Evolutionary conservation across 345 rosid species (phyloP), one percentile per base, ranked within the genome.

Genomic region (Salix caprea): DNA sequence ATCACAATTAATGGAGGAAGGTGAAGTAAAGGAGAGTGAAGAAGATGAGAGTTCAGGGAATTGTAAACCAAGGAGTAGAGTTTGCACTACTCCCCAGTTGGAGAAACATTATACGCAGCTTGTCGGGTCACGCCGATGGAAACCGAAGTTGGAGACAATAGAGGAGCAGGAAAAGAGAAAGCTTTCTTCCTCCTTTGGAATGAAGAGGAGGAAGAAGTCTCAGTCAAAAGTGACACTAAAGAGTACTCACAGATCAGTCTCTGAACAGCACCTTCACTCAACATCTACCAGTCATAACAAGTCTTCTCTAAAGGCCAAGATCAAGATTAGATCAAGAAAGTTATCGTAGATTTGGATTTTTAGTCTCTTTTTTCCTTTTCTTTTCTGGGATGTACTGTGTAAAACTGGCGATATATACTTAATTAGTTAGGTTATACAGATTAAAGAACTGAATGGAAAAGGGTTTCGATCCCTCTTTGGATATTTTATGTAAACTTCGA

Each of bases 71-170:
- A 71, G 42, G 16, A 81, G 83, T 5, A 84, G 79, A 73, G 82
- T 94, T 5, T 92, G 97, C 80, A 90, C 86, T 23, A 94, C 94
- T 30, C 87, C 91, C 36, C 86, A 87, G 83, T 76, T 94, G 73
- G 87, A 89, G 85, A 90, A 84, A 65, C 93, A 92, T 24, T 94
- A 92, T 77, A 61, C 79, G 16, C 86, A 75, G 82, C 83, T 92
- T 5, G 96, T 85, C 26, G 87, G 85, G 68, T 78, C 86, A 24
- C 82, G 90, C 8, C 87, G 69, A 54, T 94, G 98, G 98, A 88
- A 88, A 58, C 98, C 98, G 0, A 91, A 91, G 90, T 87, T 94
- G 42, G 98, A 92, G 80, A 89, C 94, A 0, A 91, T 94, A 26
- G 82, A 32, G 26, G 98, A 94, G 85, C 82, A 52, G 2, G 78